Base-by-base conservation (phyloP, 306 rosid genomes). In the Ziziphus jujuba region DNA sequence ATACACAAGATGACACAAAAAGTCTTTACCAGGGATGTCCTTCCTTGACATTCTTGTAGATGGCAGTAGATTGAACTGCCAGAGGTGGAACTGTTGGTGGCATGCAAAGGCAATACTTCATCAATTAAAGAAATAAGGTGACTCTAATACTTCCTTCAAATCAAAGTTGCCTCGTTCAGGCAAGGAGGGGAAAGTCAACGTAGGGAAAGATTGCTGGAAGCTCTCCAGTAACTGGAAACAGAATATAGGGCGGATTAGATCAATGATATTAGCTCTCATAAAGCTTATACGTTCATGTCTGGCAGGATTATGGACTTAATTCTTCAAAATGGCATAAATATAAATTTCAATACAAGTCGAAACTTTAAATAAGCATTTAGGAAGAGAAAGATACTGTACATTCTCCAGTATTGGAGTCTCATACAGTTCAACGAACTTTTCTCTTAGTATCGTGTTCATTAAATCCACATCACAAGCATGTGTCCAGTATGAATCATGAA, bases 401-500 rank as follows among this genome's bases (percentile, higher is more conserved):
- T 86, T 84, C 84, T 92, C 98, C 45, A 92, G 85, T 64, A 92
- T 66, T 34, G 98, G 96, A 33, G 81, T 77, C 85, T 84, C 90
- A 5, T 92, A 92, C 47, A 92, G 91, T 77, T 87, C 90, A 22
- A 92, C 96, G 65, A 92, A 92, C 74, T 90, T 90, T 76, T 86
- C 86, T 67, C 98, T 69, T 1, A 92, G 88, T 76, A 90, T 81
- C 75, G 65, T 70, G 79, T 87, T 92, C 97, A 92, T 79, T 80
- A 68, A 67, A 83, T 92, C 97, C 79, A 90, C 98, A 58, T 92
- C 93, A 57, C 93, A 86, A 1, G 97, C 98, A 40, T 92, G 96
- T 3, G 98, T 92, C 98, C 98, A 92, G 65, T 87, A 92, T 15
- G 98, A 92, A 78, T 92, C 98, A 79, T 92, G 98, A 73, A 92